Evolutionary conservation across 352 stramenopile species (phyloP).

Genomic region (Phytophthora ohioensis): DNA sequence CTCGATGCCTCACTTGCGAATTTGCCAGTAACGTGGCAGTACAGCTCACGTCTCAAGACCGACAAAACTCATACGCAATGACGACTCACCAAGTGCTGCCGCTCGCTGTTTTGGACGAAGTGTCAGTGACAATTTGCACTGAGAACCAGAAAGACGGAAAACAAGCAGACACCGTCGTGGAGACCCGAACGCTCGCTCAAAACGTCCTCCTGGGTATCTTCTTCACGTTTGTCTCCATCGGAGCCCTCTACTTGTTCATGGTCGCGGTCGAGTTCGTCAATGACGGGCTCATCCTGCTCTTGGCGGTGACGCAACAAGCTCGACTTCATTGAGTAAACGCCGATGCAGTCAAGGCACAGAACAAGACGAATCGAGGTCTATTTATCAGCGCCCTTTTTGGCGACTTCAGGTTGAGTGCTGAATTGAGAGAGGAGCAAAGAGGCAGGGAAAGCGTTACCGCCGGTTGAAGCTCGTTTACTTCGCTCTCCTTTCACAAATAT

Average conservation of each 20-base stretch:
- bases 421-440: not conserved
- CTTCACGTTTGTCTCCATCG: not conserved
- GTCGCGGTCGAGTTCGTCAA: conserved; percentile 15
- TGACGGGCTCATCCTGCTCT: conserved; percentile 15
- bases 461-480: too few species aligned
- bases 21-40: not conserved
- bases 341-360: not conserved
- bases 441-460: too few species aligned
- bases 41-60: not conserved
- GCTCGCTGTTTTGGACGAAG: conserved; percentile 7
- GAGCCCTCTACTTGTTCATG: conserved; percentile 3
- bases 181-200: conserved; percentile 1
- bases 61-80: not conserved
- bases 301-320: conserved; percentile 5
- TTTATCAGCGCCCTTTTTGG: not conserved
- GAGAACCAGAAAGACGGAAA: conserved; percentile 4
- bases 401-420: not conserved
- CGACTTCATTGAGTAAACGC: not conserved
- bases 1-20: conserved; percentile 1
- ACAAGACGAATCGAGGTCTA: not conserved
- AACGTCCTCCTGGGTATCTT: not conserved
- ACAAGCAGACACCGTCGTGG: not conserved
- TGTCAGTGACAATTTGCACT: conserved; percentile 14
- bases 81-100: conserved; percentile 6
- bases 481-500: too few species aligned